Evolutionary conservation across 1,284 basidiomycete genomes (phyloP).

Genomic region (Macrocystidia cucumis): DNA sequence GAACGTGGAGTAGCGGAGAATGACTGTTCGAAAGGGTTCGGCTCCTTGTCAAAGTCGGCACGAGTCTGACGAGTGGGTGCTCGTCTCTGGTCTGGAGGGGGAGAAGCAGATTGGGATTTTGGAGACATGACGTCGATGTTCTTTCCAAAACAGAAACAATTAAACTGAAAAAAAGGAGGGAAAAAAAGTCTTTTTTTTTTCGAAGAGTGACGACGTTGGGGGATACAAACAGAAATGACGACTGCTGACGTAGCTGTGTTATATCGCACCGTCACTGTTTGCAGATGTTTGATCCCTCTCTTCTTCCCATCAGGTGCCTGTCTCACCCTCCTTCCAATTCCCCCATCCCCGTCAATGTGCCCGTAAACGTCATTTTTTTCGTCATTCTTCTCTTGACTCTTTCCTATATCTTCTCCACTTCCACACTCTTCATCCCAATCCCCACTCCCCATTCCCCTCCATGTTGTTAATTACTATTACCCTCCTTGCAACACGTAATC

Average conservation of each 20-base stretch:
- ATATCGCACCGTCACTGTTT: conserved; percentile 29
- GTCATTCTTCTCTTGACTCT: too few species aligned
- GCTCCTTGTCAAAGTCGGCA: conserved; percentile 78
- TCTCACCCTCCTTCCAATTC: too few species aligned
- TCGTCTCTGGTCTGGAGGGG: conserved; percentile 8
- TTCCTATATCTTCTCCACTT: too few species aligned
- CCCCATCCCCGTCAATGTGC: too few species aligned
- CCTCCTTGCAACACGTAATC: too few species aligned
- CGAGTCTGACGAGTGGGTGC: conserved; percentile 34
- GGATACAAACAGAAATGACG: conserved; percentile 32
- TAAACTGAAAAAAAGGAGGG: too few species aligned
- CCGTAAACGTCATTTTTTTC: too few species aligned
- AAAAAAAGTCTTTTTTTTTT: conserved; percentile 27
- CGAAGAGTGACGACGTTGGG: conserved; percentile 28
- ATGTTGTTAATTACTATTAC: too few species aligned
- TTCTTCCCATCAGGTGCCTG: conserved; percentile 18
- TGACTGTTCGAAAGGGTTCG: conserved; percentile 95
- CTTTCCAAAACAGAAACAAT: too few species aligned
- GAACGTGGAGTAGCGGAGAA: conserved; percentile 59
- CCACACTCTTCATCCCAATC: too few species aligned
- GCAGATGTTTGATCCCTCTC: conserved; percentile 29
- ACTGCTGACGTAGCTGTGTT: conserved; percentile 37
- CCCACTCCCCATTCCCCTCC: too few species aligned
- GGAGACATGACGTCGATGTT: too few species aligned
- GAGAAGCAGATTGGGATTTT: conserved; percentile 11